A percentile compares a stretch with the other conserved stretches of the same genome.
Conservation (phyloP, 768 basidiomycete genomes). For the Tulasnella sp. region DNA sequence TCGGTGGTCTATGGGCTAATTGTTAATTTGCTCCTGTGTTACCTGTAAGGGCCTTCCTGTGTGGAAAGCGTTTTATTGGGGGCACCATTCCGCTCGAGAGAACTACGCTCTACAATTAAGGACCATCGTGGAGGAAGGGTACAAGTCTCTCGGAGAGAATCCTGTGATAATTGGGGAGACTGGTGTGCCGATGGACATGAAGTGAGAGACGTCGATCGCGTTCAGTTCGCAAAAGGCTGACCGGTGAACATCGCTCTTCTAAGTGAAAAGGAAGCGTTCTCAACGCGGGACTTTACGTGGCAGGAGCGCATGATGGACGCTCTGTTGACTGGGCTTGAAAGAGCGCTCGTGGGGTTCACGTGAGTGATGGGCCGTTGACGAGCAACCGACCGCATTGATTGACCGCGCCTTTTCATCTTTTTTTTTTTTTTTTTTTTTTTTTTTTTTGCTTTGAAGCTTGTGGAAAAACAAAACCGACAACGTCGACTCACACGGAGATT, state of each 20-base stretch:
- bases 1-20: too few species aligned
- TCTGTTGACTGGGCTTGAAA: constrained; percentile 72
- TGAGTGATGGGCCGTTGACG: constrained; percentile 35
- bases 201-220: constrained; percentile 43
- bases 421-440: too few species aligned
- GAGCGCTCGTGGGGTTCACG: constrained; percentile 73
- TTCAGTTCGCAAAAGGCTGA: background rate
- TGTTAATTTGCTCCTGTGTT: background rate
- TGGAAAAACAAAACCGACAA: constrained; percentile 96
- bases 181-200: constrained; percentile 95
- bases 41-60: constrained; percentile 71
- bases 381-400: background rate
- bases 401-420: too few species aligned
- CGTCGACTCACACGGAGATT: constrained; percentile 62
- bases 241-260: background rate
- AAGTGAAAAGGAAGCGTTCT: constrained; percentile 62
- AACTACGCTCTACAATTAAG: constrained; percentile 76
- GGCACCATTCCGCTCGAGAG: constrained; percentile 62
- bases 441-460: constrained; percentile 54
- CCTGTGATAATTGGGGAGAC: constrained; percentile 88
- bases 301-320: constrained; percentile 94
- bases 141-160: constrained; percentile 59
- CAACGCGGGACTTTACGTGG: constrained; percentile 62
- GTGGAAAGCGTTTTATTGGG: constrained; percentile 75
- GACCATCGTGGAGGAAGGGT: constrained; percentile 61